phyloP scores from a whole-genome alignment of 106 monocot species.

The Narthecium ossifragum region DNA sequence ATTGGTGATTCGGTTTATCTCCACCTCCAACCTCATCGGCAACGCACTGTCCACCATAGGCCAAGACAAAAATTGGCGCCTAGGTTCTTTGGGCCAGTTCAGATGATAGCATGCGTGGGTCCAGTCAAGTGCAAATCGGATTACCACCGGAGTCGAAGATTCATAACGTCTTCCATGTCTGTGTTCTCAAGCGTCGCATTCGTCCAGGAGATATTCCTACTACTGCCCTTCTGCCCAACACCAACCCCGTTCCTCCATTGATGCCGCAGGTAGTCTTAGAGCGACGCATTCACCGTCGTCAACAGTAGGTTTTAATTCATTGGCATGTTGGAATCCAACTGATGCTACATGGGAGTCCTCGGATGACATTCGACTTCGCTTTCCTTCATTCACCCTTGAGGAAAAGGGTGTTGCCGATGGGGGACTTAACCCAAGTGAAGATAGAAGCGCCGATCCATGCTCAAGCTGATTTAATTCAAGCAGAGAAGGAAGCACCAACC shows the following conservation, averaged over 20 bases:
- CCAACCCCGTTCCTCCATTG: too few species aligned
- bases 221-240: neutral
- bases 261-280: neutral
- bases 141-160: neutral
- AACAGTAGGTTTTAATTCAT: neutral
- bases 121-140: neutral
- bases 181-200: neutral
- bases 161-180: constrained; percentile 5
- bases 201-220: neutral
- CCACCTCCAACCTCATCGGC: neutral
- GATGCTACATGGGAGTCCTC: neutral
- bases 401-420: neutral
- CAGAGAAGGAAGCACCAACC: too few species aligned
- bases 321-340: neutral
- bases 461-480: too few species aligned
- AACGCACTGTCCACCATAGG: neutral
- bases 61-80: neutral
- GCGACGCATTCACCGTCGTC: neutral
- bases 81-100: neutral
- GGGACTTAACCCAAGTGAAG: too few species aligned
- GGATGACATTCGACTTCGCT: too few species aligned
- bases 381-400: neutral
- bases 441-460: too few species aligned
- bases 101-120: neutral
- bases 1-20: constrained; percentile 6